Evolutionary conservation across 805 yeast species (phyloP).

Genomic region (Monosporozyma unispora): DNA sequence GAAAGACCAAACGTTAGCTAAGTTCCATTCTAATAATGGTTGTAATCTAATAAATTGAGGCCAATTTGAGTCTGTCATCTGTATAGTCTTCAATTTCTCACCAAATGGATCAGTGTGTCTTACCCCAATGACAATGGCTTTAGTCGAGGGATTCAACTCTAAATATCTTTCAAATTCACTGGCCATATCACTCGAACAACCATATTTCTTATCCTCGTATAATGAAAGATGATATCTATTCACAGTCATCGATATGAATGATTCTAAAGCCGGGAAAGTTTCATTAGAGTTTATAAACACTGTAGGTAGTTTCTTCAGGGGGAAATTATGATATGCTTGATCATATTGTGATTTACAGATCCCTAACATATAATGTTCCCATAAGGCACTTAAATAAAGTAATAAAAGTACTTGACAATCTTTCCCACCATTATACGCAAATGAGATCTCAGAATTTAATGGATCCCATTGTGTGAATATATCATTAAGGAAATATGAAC

Average conservation of each 20-base stretch:
- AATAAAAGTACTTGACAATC: conserved; percentile 88
- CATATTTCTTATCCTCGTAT: conserved; percentile 28
- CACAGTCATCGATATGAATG: conserved; percentile 52
- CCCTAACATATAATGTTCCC: conserved; percentile 20
- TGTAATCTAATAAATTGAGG: conserved; percentile 77
- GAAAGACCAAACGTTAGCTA: conserved; percentile 80
- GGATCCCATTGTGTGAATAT: conserved; percentile 27
- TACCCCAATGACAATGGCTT: conserved; percentile 79
- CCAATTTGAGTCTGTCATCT: conserved; percentile 84
- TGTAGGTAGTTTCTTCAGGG: conserved; percentile 30
- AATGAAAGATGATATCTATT: conserved; percentile 45
- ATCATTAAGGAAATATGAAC: conserved; percentile 16
- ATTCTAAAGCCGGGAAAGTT: conserved; percentile 62
- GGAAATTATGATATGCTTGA: conserved; percentile 16
- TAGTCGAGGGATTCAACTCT: conserved; percentile 40
- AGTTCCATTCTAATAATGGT: conserved; percentile 84
- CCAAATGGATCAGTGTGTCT: conserved; percentile 86
- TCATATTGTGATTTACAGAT: conserved; percentile 20
- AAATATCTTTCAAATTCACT: conserved; percentile 64
- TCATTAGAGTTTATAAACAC: conserved; percentile 70
- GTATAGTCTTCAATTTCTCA: conserved; percentile 44
- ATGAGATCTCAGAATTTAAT: conserved; percentile 45
- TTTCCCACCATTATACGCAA: conserved; percentile 93
- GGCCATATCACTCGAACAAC: conserved; percentile 35
- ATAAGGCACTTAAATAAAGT: conserved; percentile 52